Percentiles rank a stretch among this genome's conserved stretches.
phyloP scores from a whole-genome alignment of 2,329 filamentous ascomycete genomes.

The Pseudogymnoascus sp. region DNA sequence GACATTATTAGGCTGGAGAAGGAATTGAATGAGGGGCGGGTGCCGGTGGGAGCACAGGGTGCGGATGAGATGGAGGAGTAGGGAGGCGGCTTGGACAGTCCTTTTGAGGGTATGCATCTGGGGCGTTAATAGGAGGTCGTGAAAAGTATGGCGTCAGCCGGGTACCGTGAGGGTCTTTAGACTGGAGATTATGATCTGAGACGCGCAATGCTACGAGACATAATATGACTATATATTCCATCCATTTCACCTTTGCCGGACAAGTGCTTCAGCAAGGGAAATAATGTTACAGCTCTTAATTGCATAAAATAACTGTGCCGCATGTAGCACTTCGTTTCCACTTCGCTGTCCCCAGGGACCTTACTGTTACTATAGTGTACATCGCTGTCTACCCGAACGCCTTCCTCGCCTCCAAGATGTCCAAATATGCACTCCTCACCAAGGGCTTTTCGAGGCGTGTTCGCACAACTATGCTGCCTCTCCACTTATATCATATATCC shows the following conservation, averaged over 20 bases:
- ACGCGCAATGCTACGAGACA: constrained; percentile 5
- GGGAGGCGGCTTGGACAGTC: not conserved
- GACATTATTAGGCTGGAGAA: constrained; percentile 89
- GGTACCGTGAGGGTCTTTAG: not conserved
- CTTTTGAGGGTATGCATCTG: not conserved
- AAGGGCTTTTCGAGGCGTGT: not conserved
- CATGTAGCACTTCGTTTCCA: not conserved
- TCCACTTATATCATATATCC: not conserved
- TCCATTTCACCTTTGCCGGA: not conserved
- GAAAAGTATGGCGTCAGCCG: constrained; percentile 9
- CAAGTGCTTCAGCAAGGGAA: not conserved
- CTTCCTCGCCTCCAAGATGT: constrained; percentile 8
- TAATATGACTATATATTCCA: constrained; percentile 5
- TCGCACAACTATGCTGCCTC: not conserved
- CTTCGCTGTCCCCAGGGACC: not conserved
- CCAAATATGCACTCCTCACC: not conserved
- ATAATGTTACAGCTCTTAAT: constrained; percentile 6
- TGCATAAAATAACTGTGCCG: constrained; percentile 1
- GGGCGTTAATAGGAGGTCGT: constrained; percentile 6
- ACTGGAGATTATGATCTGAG: constrained; percentile 10
- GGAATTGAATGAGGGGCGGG: constrained; percentile 77
- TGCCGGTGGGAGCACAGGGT: constrained; percentile 59
- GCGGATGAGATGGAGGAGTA: constrained; percentile 55
- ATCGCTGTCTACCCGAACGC: constrained; percentile 7
- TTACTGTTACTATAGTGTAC: constrained; percentile 9